These are phyloP conservation scores for Passalora sequoiae DNA, from an alignment of 2,329 filamentous ascomycete genomes.

Conservation along the genomic window DNA sequence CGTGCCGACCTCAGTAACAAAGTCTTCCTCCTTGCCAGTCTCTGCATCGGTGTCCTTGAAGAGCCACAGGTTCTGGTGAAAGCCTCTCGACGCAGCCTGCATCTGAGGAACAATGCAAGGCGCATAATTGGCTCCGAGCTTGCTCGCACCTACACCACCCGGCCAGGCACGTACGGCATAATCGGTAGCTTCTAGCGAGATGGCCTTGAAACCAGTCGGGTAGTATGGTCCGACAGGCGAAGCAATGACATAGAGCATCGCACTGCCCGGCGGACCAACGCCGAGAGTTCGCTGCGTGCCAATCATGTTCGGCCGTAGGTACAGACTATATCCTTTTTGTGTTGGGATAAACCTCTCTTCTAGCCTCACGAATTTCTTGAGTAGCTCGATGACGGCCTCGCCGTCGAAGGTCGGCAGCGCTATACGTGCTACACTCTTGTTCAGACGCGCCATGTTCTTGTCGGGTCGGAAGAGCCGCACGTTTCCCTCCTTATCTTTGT, in stretches of 20 bases:
- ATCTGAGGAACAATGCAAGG: constrained; percentile 96
- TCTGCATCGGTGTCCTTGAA: constrained; percentile 62
- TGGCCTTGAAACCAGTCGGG: constrained; percentile 95
- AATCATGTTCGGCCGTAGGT: constrained; percentile 94
- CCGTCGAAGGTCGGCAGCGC: constrained; percentile 82
- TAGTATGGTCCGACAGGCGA: constrained; percentile 97
- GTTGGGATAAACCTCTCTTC: constrained; percentile 87
- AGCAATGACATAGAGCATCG: constrained; percentile 89
- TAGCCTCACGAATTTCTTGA: constrained; percentile 71
- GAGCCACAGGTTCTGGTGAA: constrained; percentile 97
- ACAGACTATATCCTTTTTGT: constrained; percentile 80
- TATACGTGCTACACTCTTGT: constrained; percentile 85
- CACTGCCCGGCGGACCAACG: constrained; percentile 84
- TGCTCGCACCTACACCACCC: constrained; percentile 95
- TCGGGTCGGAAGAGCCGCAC: constrained; percentile 89
- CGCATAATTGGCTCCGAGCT: constrained; percentile 98
- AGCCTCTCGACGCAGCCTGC: constrained; percentile 82
- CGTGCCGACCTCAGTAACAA: constrained; percentile 92
- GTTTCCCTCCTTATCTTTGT: constrained; percentile 75
- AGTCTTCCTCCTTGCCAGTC: constrained; percentile 60
- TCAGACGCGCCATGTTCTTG: constrained; percentile 93
- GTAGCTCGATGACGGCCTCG: constrained; percentile 69
- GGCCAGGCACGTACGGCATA: constrained; percentile 92
- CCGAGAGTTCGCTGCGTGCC: constrained; percentile 93
- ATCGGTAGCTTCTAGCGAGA: constrained; percentile 90